Evolutionary conservation across 169 alveolate species (phyloP).

Genomic region (Plasmodium cynomolgi): DNA sequence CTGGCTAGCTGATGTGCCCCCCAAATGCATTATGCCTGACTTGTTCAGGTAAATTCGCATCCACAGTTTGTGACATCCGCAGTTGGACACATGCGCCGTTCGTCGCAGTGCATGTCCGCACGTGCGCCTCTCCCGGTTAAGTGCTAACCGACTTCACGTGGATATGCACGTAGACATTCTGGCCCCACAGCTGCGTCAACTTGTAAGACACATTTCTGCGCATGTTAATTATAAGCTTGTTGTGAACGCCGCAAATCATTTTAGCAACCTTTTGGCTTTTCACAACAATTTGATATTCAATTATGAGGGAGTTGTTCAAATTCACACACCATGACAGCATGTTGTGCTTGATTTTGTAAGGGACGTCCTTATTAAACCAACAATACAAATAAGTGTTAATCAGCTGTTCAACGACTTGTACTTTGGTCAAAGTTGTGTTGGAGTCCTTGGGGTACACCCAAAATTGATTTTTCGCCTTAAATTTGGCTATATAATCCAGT

Average conservation of each 20-base stretch:
- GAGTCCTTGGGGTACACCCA: conserved; percentile 89
- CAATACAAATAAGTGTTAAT: conserved; percentile 85
- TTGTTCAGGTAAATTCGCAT: not conserved
- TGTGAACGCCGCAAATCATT: conserved; percentile 84
- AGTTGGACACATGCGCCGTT: not conserved
- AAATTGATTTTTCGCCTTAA: conserved; percentile 80
- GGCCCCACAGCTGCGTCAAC: conserved; percentile 83
- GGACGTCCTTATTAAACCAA: conserved; percentile 88
- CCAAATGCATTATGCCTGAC: not conserved
- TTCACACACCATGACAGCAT: conserved; percentile 82
- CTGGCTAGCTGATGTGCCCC: not conserved
- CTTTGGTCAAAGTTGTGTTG: conserved; percentile 82
- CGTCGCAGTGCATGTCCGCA: no score
- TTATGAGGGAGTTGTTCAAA: conserved; percentile 78
- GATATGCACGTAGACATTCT: conserved; percentile 78
- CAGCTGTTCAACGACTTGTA: conserved; percentile 85
- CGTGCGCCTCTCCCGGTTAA: not conserved
- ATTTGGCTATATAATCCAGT: conserved; percentile 76
- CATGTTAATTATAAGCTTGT: conserved; percentile 79
- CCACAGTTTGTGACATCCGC: not conserved
- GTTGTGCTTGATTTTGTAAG: conserved; percentile 83
- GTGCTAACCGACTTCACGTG: conserved; percentile 79
- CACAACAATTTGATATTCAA: conserved; percentile 78
- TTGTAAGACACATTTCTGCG: conserved; percentile 84
- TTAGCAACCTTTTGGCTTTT: conserved; percentile 77